Base-by-base conservation (phyloP, 1,284 basidiomycete species). In the Coriolopsis trogii region DNA sequence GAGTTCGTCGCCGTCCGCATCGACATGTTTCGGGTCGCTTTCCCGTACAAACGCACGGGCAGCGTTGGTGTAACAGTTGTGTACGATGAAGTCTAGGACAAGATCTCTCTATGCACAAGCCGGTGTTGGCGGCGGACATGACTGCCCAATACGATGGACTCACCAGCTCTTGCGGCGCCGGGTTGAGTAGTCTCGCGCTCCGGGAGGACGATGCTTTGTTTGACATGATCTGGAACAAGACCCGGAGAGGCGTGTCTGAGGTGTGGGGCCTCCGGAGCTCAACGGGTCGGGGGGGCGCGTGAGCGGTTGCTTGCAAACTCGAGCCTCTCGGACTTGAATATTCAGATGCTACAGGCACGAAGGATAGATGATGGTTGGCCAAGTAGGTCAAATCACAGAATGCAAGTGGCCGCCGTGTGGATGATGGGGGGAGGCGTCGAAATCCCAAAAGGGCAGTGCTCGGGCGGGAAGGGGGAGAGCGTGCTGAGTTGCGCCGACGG, bases 1-100 rank as follows among this genome's bases (percentile, higher is more conserved):
- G 46, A 84, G 73, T 59, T 86, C 82, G 65, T 89, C 82, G n/a
- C 85, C 85, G 62, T 89, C 85, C 9, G 78, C 76, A 60, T 89
- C 83, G 18, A 85, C 72, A 46, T 82, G 80, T 33, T 75, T 75
- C 20, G 83, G 73, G 9, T 77, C 71, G 53, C 84, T 85, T 49
- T 92, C 89, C 43, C 74, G 72, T 8, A 81, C 78, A 60, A 94
- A 92, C 0, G 86, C 85, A 29, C 77, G 73, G 5, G 89, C 89
- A 0, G 90, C 88, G 31, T 76, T 74, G 28, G 82, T 79, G 67
- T 87, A 91, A 53, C 87, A 86, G 38, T 81, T 79, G 62, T 92
- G 89, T 51, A 82, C 79, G 3, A 95, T 78, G 63, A 93, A 95
- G 63, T 93, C 87, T 41, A 93, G 73, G 6, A 95, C 86, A 34